Percentiles rank a stretch among this genome's conserved stretches.
Evolutionary conservation across 225 moss, liverwort and hornwort species (phyloP).

Genomic region (Bryoerythrophyllum caledonicum): DNA sequence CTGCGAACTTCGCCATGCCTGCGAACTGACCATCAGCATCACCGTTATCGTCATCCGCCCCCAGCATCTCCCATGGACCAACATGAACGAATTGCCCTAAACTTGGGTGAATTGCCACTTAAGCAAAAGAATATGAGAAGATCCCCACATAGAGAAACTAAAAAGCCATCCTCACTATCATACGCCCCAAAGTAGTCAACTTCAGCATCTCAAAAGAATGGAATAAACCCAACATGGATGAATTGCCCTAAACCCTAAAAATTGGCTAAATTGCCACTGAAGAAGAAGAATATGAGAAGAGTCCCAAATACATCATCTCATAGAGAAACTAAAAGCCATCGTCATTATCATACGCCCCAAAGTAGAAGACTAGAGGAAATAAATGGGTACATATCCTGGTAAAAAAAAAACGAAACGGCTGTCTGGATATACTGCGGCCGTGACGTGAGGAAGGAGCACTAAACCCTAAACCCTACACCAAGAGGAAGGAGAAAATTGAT

Average conservation of each 20-base stretch:
- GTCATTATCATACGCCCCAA: neutral
- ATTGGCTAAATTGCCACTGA: neutral
- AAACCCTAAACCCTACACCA: neutral
- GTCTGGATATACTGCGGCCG: neutral
- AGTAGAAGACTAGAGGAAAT: too few species aligned
- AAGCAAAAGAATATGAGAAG: neutral
- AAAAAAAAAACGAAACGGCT: neutral
- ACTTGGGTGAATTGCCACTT: neutral
- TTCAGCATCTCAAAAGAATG: neutral
- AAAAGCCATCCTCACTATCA: too few species aligned
- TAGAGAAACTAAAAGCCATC: neutral
- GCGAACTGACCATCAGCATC: slow-evolving; percentile 7
- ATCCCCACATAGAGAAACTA: too few species aligned
- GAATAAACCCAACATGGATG: neutral
- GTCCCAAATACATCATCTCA: neutral
- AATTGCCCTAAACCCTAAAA: neutral
- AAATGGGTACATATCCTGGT: neutral
- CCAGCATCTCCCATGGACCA: slow-evolving; percentile 7
- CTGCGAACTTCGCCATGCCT: slow-evolving; percentile 77
- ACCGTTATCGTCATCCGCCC: neutral
- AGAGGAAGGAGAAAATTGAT: neutral
- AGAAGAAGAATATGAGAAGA: neutral
- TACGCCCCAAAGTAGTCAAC: neutral
- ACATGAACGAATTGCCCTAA: neutral
- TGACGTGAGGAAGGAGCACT: neutral